Conservation (phyloP, 2,329 filamentous ascomycete species). For the Ascochyta koolunga region DNA sequence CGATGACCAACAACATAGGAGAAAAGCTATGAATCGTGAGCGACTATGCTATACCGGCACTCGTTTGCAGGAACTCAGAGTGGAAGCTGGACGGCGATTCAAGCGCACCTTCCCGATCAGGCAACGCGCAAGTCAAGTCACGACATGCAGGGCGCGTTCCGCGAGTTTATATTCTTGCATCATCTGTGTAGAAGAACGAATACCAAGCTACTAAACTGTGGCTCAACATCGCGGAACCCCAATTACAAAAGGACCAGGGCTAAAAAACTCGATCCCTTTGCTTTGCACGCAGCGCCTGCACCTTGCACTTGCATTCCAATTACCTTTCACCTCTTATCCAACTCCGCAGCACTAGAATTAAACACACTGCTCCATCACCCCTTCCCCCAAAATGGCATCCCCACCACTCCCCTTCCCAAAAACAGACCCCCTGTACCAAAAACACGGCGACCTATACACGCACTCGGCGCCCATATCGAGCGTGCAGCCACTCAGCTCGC, state of each 20-base stretch:
- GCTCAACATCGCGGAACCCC: too few relatives aligned
- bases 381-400: slow-evolving; percentile 1
- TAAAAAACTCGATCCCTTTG: too few relatives aligned
- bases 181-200: not conserved
- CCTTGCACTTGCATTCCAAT: too few relatives aligned
- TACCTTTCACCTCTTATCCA: not conserved
- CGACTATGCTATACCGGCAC: too few relatives aligned
- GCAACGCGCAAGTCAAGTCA: slow-evolving; percentile 17
- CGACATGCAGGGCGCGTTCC: slow-evolving; percentile 9
- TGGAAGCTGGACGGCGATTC: not conserved
- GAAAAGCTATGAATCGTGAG: too few relatives aligned
- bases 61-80: too few relatives aligned
- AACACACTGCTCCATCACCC: not conserved
- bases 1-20: too few relatives aligned
- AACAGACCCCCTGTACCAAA: slow-evolving; percentile 48
- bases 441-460: slow-evolving; percentile 49
- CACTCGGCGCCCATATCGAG: slow-evolving; percentile 55
- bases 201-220: too few relatives aligned
- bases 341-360: not conserved
- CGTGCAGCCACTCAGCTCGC: slow-evolving; percentile 56
- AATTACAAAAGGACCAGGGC: too few relatives aligned
- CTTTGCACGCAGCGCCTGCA: not conserved
- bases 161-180: not conserved
- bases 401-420: slow-evolving; percentile 7
- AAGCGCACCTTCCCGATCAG: slow-evolving; percentile 19